Percentiles rank a stretch among this genome's conserved stretches.
Evolutionary conservation across 352 stramenopile species (phyloP).

Genomic region (Thraustotheca clavata): DNA sequence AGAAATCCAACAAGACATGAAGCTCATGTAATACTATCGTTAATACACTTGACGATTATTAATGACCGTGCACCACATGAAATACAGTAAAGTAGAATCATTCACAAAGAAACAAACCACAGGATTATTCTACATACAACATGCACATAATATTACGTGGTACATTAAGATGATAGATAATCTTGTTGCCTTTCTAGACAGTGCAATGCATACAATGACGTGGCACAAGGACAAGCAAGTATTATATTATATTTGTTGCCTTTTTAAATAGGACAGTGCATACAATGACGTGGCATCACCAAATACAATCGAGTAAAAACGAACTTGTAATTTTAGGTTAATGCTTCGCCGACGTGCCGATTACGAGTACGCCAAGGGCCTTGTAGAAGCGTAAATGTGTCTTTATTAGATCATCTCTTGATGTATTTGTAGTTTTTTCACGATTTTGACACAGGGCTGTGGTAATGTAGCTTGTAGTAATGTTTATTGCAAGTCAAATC

Average conservation of each 20-base stretch:
- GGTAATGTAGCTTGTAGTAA: constrained; percentile 11
- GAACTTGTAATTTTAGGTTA: background rate
- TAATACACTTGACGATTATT: no score
- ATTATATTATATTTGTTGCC: background rate
- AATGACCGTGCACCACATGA: no score
- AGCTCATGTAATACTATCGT: constrained; percentile 24
- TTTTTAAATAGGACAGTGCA: background rate
- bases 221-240: no score
- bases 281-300: no score
- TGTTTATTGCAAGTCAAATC: constrained; percentile 8
- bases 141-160: no score
- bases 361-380: constrained; percentile 20
- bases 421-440: constrained; percentile 3
- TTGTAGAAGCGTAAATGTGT: constrained; percentile 12
- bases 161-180: no score
- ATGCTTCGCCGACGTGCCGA: constrained; percentile 18
- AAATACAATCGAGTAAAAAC: no score
- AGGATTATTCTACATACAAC: no score
- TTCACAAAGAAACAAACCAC: no score
- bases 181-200: no score
- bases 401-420: background rate
- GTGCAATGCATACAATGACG: no score
- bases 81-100: no score
- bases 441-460: constrained; percentile 12
- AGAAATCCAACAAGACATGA: constrained; percentile 58